Base-by-base conservation (phyloP, 352 stramenopile genomes). In the Globisporangium nagaii region DNA sequence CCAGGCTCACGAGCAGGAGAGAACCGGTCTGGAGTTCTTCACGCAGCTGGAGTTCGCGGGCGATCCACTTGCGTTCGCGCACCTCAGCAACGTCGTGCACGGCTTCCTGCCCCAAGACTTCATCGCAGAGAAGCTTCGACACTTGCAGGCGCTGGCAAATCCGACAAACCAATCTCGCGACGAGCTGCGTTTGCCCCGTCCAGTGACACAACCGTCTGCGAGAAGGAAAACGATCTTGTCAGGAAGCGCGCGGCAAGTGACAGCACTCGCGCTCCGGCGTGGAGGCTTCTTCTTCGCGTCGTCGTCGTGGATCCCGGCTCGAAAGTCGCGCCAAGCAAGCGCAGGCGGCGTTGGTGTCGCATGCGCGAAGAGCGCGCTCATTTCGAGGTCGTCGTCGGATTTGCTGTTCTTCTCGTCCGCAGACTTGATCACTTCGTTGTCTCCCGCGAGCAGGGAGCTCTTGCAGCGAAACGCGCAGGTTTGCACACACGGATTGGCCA, bases 231-330 rank as follows among this genome's bases (percentile, higher is more conserved):
- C 53, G 8, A 2, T 37, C 4, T 1, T 22, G 3, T 2, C 31
- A 19, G 34, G 40, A 28, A 12, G 5, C 10, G 27, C 15, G 2
- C 30, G 10, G 13, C 48, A 10, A 20, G 35, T 63, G 2, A 59
- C 66, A 4, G 71, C 68, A 1, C 50, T 56, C 13, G 48, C 68
- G 5, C 42, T 81, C 34, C 68, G 51, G 3, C 68, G 74, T 20
- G 76, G 73, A 1, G 70, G 69, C 4, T 79, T 73, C 53, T 81
- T 85, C 53, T 72, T 68, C 42, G 70, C 71, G 25, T 78, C 70
- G 5, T 82, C 73, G 11, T 71, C 73, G 9, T 88, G 74, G 76
- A 65, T 85, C 15, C 74, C 74, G 10, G 62, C 62, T 22, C 65
- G 65, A 13, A 47, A 70, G 30, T 70, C 68, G 6, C 54, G 64